These are phyloP conservation scores for Penicillium sp. DNA, from an alignment of 2,329 filamentous ascomycete genomes.

Conservation along the genomic window DNA sequence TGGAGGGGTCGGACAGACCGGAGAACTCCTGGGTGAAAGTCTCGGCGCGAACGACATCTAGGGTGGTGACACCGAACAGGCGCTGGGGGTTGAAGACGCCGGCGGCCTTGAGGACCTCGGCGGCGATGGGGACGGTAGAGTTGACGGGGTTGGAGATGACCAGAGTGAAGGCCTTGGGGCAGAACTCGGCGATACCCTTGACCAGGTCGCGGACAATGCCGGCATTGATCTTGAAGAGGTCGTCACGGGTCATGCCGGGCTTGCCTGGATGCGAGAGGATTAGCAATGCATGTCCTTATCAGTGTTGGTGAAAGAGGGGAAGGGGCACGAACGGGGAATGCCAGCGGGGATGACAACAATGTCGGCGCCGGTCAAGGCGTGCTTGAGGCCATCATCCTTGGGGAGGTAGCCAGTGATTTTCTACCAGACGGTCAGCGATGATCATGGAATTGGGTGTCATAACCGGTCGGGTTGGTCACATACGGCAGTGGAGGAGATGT, in stretches of 20 bases:
- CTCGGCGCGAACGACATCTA: conserved; percentile 97
- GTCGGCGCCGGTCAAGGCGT: conserved; percentile 88
- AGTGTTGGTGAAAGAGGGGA: not conserved
- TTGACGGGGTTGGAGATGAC: conserved; percentile 99
- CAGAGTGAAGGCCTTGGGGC: conserved; percentile 90
- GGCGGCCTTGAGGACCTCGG: conserved; percentile 92
- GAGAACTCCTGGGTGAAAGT: conserved; percentile 88
- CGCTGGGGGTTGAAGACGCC: conserved; percentile 92
- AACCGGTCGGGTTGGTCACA: conserved; percentile 42
- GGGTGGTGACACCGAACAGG: conserved; percentile 97
- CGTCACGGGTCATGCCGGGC: conserved; percentile 98
- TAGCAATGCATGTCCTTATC: conserved; percentile 5
- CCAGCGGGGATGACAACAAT: conserved; percentile 97
- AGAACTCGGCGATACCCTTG: conserved; percentile 81
- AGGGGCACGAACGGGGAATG: conserved; percentile 78
- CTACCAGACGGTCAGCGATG: conserved; percentile 51
- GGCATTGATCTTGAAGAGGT: conserved; percentile 99
- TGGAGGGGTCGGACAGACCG: conserved; percentile 78
- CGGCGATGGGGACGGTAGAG: conserved; percentile 96
- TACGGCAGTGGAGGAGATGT: conserved; percentile 89
- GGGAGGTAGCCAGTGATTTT: conserved; percentile 88
- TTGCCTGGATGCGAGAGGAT: conserved; percentile 65
- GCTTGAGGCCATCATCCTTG: conserved; percentile 78
- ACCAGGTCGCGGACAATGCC: conserved; percentile 95
- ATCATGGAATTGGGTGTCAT: not conserved